phyloP scores from a whole-genome alignment of 768 basidiomycete genomes.

The Collybia sordida region DNA sequence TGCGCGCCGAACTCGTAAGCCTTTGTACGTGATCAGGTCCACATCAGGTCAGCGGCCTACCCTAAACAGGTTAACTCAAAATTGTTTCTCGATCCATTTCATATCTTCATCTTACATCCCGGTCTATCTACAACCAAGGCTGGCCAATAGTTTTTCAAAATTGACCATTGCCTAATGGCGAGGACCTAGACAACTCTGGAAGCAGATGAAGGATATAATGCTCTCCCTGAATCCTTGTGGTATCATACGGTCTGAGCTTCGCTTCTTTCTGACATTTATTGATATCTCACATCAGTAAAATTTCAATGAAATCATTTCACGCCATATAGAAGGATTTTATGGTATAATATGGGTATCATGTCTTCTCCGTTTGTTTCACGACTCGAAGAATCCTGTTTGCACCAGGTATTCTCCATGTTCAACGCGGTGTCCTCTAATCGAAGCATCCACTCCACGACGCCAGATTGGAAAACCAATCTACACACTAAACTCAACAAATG shows the following conservation, averaged over 20 bases:
- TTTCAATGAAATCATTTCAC: constrained; percentile 1
- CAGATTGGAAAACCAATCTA: constrained; percentile 55
- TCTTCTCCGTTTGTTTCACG: constrained; percentile 6
- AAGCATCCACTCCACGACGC: constrained; percentile 51
- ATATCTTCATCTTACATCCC: constrained; percentile 46
- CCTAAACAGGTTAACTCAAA: constrained; percentile 35
- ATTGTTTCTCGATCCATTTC: constrained; percentile 14
- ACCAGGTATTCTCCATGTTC: constrained; percentile 49
- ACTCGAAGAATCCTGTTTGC: constrained; percentile 41
- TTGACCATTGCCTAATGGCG: constrained; percentile 71
- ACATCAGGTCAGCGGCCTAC: constrained; percentile 23
- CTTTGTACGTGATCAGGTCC: constrained; percentile 7
- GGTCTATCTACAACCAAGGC: constrained; percentile 72
- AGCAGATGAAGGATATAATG: constrained; percentile 71
- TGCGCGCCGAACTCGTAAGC: constrained; percentile 11
- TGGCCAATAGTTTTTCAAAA: constrained; percentile 42
- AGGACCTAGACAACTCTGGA: constrained; percentile 60
- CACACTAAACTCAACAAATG: not conserved
- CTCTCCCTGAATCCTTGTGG: constrained; percentile 39
- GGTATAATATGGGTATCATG: not conserved
- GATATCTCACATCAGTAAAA: constrained; percentile 10
- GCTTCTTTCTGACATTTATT: constrained; percentile 52
- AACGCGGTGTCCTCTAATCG: constrained; percentile 39
- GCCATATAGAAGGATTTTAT: not conserved
- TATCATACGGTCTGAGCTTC: constrained; percentile 41